These are phyloP conservation scores for Cardamine resedifolia DNA, from an alignment of 345 rosid species.

Conservation along the genomic window DNA sequence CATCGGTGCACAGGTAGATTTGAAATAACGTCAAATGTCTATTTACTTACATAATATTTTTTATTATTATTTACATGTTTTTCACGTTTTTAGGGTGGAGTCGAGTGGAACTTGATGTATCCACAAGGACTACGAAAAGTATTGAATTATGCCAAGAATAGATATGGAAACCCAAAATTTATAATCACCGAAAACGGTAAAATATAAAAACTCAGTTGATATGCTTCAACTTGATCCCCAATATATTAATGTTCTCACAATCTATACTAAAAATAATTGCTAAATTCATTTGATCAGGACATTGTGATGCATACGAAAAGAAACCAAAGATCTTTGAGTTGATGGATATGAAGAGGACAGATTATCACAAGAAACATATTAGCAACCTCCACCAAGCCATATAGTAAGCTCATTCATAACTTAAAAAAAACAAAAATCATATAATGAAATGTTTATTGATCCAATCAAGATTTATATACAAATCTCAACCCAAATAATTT, in stretches of 20 bases:
- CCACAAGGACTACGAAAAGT: slow-evolving; percentile 44
- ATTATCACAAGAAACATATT: slow-evolving; percentile 34
- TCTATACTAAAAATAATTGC: background rate
- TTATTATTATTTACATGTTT: background rate
- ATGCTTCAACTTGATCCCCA: background rate
- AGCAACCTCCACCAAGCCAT: slow-evolving; percentile 25
- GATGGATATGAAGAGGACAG: slow-evolving; percentile 36
- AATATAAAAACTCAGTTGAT: background rate
- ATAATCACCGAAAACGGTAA: slow-evolving; percentile 58
- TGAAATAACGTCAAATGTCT: background rate
- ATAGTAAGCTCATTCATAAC: slow-evolving; percentile 7
- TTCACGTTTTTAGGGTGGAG: slow-evolving; percentile 35
- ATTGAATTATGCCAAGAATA: slow-evolving; percentile 38
- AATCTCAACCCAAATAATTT: background rate
- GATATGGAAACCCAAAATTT: slow-evolving; percentile 43
- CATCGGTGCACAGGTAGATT: slow-evolving; percentile 32
- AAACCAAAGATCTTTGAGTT: slow-evolving; percentile 19
- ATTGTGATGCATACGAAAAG: slow-evolving; percentile 33
- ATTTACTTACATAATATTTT: background rate
- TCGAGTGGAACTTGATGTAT: slow-evolving; percentile 38
- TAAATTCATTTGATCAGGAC: slow-evolving; percentile 20
- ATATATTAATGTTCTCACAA: background rate
- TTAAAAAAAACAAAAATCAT: background rate
- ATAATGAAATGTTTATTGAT: background rate
- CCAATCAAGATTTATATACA: background rate